Evolutionary conservation across 2,329 filamentous ascomycete genomes (phyloP), one percentile per base, ranked within the genome.

Genomic region (Tricladium varicosporioides): DNA sequence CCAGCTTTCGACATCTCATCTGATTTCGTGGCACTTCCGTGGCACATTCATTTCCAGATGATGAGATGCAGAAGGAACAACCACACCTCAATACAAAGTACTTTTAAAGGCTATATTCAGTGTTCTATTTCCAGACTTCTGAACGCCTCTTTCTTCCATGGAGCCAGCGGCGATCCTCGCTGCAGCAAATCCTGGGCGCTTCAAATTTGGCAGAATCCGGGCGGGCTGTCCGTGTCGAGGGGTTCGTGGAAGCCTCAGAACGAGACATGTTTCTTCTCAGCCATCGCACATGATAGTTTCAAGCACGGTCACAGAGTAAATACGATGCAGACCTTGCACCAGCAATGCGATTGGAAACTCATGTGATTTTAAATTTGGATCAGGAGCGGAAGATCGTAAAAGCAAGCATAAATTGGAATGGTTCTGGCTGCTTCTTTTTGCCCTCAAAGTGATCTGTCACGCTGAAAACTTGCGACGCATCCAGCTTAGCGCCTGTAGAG

Each of bases 371-470:
- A 27, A 11, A 31, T 48, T 11, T 31, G 27, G 13, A 40, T 43
- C 42, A 43, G 19, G 16, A 49, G 48, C 33, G 40, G 43, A 52
- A 27, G 22, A 27, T 27, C 22, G 22, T 7, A 27, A 42, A 52
- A 36, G n/a, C 19, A 52, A 51, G 45, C 46, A 58, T 32, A 46
- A 14, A 36, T 27, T 7, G 22, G 22, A 27, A 14, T 31, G 57
- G 15, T 59, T 59, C 57, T 54, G 42, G 49, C 48, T 49, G 51
- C 58, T 60, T 60, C 57, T 57, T 46, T 42, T 56, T 48, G 47
- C 15, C 31, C 40, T 48, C 19, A 49, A 19, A 51, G 18, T 54
- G 59, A 48, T 56, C 53, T 52, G 53, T 54, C 51, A 60, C 43
- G 18, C 15, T 48, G 51, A 5, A 13, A 27, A 16, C 31, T 27